phyloP scores from a whole-genome alignment of 768 basidiomycete genomes.

The Lactifluus rugatus region DNA sequence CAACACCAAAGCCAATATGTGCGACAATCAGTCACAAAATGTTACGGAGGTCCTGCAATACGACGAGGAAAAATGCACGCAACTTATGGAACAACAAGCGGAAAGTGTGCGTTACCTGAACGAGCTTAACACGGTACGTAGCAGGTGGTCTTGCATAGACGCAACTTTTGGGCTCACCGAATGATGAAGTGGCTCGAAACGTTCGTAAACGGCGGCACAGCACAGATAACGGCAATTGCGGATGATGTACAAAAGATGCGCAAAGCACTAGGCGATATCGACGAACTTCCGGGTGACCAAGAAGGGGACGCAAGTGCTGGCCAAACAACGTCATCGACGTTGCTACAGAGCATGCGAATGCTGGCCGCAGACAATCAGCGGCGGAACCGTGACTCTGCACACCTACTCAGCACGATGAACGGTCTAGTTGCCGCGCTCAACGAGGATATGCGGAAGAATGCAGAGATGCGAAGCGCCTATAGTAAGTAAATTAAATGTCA shows the following conservation, averaged over 20 bases:
- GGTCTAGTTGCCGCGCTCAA: conserved; percentile 33
- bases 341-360: conserved; percentile 30
- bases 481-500: conserved; percentile 25
- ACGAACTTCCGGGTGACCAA: conserved; percentile 19
- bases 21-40: conserved; percentile 29
- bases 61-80: conserved; percentile 37
- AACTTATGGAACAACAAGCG: conserved; percentile 53
- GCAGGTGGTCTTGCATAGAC: not conserved
- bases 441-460: conserved; percentile 31
- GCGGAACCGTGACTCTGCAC: conserved; percentile 26
- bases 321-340: conserved; percentile 20
- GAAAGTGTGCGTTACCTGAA: conserved; percentile 73
- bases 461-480: conserved; percentile 34
- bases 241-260: conserved; percentile 52
- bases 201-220: conserved; percentile 69
- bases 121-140: conserved; percentile 57
- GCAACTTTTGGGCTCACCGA: not conserved
- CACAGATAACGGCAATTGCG: conserved; percentile 57
- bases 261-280: conserved; percentile 35
- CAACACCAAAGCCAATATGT: not conserved
- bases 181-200: conserved; percentile 65
- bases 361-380: conserved; percentile 28
- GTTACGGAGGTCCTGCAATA: conserved; percentile 40
- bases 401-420: conserved; percentile 29
- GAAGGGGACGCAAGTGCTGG: conserved; percentile 19